A percentile compares a stretch with the other conserved stretches of the same genome.
Conservation (phyloP, 1,139 yeast species). For the Magnusiomyces tetraspermus region DNA sequence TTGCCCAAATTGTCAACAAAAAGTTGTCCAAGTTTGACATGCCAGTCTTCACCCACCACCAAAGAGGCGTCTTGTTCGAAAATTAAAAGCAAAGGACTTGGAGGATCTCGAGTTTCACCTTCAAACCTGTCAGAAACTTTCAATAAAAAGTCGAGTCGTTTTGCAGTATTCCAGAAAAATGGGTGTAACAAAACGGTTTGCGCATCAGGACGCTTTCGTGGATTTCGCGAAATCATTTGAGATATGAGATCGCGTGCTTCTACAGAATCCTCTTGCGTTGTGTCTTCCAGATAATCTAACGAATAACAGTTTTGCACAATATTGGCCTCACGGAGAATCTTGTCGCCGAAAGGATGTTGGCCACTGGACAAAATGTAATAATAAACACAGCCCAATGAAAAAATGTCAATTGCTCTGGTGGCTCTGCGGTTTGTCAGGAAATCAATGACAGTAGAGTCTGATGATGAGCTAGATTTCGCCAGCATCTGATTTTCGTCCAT, state of each 20-base stretch:
- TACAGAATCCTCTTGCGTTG: slow-evolving; percentile 33
- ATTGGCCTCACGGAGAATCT: slow-evolving; percentile 79
- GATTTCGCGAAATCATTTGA: slow-evolving; percentile 62
- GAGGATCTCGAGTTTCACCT: slow-evolving; percentile 78
- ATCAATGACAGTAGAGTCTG: slow-evolving; percentile 33
- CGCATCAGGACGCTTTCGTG: slow-evolving; percentile 67
- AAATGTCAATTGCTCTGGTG: slow-evolving; percentile 87
- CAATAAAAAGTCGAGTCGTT: slow-evolving; percentile 69
- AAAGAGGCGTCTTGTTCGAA: slow-evolving; percentile 49
- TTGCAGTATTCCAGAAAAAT: slow-evolving; percentile 70
- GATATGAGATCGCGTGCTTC: slow-evolving; percentile 68
- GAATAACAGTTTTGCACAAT: slow-evolving; percentile 66
- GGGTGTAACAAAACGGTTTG: slow-evolving; percentile 68
- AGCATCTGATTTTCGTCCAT: slow-evolving; percentile 15
- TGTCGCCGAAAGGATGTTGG: slow-evolving; percentile 88
- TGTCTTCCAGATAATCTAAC: slow-evolving; percentile 38
- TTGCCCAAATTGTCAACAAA: slow-evolving; percentile 80
- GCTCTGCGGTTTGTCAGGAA: slow-evolving; percentile 46
- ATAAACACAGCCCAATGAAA: slow-evolving; percentile 90
- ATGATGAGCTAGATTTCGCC: slow-evolving; percentile 16
- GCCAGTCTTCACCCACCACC: slow-evolving; percentile 71
- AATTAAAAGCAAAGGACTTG: slow-evolving; percentile 50
- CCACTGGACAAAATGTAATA: slow-evolving; percentile 80
- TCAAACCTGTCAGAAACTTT: slow-evolving; percentile 90
- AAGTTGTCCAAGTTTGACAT: slow-evolving; percentile 52